A percentile compares a stretch with the other conserved stretches of the same genome.
phyloP scores from a whole-genome alignment of 139 green algal species.

The Limnomonas spitsbergensis region DNA sequence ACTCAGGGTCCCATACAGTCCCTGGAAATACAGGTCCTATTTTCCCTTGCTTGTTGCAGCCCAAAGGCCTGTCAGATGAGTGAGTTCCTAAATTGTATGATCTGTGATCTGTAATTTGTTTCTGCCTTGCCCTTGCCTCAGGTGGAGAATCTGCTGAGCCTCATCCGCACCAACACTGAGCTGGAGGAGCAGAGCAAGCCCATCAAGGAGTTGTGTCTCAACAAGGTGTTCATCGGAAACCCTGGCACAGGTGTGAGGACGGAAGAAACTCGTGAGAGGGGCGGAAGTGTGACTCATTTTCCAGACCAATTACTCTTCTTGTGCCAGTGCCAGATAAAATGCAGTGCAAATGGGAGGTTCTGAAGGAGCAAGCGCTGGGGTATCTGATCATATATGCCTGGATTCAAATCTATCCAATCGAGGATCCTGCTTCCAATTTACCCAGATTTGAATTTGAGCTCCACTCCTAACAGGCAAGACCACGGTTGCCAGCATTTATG shows the following conservation, averaged over 20 bases:
- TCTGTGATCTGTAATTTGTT: constrained; percentile 6
- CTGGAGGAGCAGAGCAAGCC: constrained; percentile 44
- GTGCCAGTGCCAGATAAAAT: background rate
- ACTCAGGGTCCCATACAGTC: no score
- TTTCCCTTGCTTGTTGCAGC: no score
- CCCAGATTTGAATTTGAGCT: no score
- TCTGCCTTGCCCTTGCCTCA: background rate
- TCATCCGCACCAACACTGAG: constrained; percentile 43
- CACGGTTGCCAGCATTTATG: constrained; percentile 48
- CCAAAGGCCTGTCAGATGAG: no score
- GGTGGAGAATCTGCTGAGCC: constrained; percentile 31
- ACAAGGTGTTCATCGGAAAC: constrained; percentile 55
- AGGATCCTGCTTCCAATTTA: constrained; percentile 2
- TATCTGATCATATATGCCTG: no score
- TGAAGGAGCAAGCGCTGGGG: no score
- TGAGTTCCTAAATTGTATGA: constrained; percentile 22
- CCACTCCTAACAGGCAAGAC: constrained; percentile 57
- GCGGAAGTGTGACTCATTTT: background rate
- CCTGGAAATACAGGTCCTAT: no score
- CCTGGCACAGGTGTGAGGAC: constrained; percentile 49
- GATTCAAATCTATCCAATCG: background rate
- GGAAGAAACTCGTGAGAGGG: no score
- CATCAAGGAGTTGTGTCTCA: constrained; percentile 39
- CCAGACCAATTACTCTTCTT: background rate
- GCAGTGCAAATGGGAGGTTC: no score